Evolutionary conservation across 345 rosid genomes (phyloP).

Genomic region (rapeseed (Brassica napus)): DNA sequence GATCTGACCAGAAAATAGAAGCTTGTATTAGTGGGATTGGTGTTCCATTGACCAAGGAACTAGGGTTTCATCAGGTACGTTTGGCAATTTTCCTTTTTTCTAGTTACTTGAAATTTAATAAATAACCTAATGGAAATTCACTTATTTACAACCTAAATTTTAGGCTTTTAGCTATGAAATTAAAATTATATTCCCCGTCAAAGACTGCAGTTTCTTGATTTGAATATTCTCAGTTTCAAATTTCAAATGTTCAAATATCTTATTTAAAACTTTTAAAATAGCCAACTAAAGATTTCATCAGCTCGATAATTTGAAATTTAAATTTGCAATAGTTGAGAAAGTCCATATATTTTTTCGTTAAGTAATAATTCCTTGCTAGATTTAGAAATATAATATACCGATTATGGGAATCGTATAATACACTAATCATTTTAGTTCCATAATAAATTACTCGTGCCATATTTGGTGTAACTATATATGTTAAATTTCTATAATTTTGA

Average conservation of each 20-base stretch:
- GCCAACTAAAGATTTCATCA: not conserved
- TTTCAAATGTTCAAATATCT: not conserved
- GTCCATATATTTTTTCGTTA: not conserved
- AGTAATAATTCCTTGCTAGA: not conserved
- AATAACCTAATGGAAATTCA: not conserved
- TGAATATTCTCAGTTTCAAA: not conserved
- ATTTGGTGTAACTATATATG: not conserved
- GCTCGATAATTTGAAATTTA: not conserved
- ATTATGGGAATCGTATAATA: not conserved
- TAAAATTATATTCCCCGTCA: not conserved
- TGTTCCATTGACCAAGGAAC: slow-evolving; percentile 73
- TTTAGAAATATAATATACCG: not conserved
- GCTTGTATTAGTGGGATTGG: slow-evolving; percentile 86
- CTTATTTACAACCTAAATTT: not conserved
- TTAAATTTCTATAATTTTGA: not conserved
- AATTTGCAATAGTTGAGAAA: not conserved
- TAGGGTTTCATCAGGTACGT: slow-evolving; percentile 86
- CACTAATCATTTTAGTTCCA: not conserved
- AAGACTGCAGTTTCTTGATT: not conserved
- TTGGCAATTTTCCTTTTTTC: slow-evolving; percentile 8
- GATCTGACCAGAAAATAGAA: slow-evolving; percentile 82
- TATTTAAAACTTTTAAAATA: not conserved
- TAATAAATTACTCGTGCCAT: not conserved
- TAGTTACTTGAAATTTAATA: not conserved
- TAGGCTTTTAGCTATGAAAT: not conserved